A percentile compares a stretch with the other conserved stretches of the same genome.
Conservation (phyloP, 1,284 basidiomycete genomes). For the Fomitiporia mediterranea region DNA sequence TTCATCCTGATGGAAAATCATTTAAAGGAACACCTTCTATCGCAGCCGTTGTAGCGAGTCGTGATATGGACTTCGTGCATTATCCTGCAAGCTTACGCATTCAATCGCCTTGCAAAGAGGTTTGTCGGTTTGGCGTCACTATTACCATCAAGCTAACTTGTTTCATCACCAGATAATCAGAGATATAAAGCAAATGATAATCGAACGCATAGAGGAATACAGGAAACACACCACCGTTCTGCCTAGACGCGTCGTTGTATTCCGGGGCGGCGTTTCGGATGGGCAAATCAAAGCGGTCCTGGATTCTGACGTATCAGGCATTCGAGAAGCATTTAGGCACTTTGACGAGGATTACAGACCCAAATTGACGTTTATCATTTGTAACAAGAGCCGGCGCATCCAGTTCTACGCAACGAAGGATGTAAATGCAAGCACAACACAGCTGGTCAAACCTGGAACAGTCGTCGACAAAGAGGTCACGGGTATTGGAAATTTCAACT, state of each 20-base stretch:
- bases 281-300: slow-evolving; percentile 63
- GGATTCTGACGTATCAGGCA: slow-evolving; percentile 49
- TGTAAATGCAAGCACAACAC: slow-evolving; percentile 47
- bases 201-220: slow-evolving; percentile 58
- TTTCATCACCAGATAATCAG: slow-evolving; percentile 51
- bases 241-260: slow-evolving; percentile 63
- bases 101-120: slow-evolving; percentile 59
- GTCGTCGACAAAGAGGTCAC: slow-evolving; percentile 74
- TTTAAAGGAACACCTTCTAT: slow-evolving; percentile 64
- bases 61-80: slow-evolving; percentile 62
- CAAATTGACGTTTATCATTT: slow-evolving; percentile 64
- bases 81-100: slow-evolving; percentile 63
- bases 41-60: slow-evolving; percentile 69
- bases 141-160: no score
- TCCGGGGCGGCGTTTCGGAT: slow-evolving; percentile 73
- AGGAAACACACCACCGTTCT: slow-evolving; percentile 46
- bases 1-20: slow-evolving; percentile 58
- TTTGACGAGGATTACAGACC: slow-evolving; percentile 57
- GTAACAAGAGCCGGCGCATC: slow-evolving; percentile 76
- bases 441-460: slow-evolving; percentile 70
- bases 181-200: slow-evolving; percentile 58
- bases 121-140: slow-evolving; percentile 26
- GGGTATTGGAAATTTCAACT: slow-evolving; percentile 66
- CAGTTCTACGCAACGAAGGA: slow-evolving; percentile 53
- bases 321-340: slow-evolving; percentile 52